Evolutionary conservation across 805 yeast genomes (phyloP).

Genomic region (Komagataella pseudopastoris): DNA sequence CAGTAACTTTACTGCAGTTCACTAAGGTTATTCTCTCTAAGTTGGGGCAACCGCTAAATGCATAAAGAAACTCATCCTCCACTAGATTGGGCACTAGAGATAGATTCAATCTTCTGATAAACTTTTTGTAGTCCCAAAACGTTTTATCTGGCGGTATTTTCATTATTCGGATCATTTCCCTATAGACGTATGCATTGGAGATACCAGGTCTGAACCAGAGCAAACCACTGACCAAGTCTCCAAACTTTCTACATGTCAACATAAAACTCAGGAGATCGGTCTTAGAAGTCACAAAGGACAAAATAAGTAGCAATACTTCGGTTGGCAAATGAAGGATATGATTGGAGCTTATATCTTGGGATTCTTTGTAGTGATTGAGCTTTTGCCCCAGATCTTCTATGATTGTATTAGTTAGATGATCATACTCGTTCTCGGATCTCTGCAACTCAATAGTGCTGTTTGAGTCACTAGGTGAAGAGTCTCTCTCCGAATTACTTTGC

Average conservation of each 20-base stretch:
- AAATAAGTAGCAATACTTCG: conserved; percentile 49
- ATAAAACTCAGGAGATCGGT: conserved; percentile 46
- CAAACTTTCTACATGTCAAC: conserved; percentile 73
- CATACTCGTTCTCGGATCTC: background rate
- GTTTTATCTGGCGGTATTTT: conserved; percentile 30
- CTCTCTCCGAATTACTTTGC: background rate
- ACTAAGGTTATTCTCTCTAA: conserved; percentile 80
- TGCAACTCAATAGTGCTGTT: background rate
- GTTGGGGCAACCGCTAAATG: conserved; percentile 56
- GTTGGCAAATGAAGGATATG: conserved; percentile 25
- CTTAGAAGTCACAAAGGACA: conserved; percentile 48
- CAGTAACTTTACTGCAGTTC: conserved; percentile 56
- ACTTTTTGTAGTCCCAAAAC: conserved; percentile 52
- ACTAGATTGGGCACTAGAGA: conserved; percentile 59
- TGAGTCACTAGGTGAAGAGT: background rate
- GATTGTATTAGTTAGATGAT: background rate
- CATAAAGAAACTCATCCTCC: conserved; percentile 45
- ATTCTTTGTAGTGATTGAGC: background rate
- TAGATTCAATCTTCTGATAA: conserved; percentile 69
- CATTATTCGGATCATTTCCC: conserved; percentile 44
- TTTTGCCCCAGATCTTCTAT: background rate
- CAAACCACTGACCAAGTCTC: conserved; percentile 60
- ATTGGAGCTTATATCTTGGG: background rate
- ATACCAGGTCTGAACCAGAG: conserved; percentile 83
- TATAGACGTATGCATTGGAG: conserved; percentile 32